These are phyloP conservation scores for Daldinia childiae DNA, from an alignment of 495 filamentous ascomycete species.

Conservation along the genomic window DNA sequence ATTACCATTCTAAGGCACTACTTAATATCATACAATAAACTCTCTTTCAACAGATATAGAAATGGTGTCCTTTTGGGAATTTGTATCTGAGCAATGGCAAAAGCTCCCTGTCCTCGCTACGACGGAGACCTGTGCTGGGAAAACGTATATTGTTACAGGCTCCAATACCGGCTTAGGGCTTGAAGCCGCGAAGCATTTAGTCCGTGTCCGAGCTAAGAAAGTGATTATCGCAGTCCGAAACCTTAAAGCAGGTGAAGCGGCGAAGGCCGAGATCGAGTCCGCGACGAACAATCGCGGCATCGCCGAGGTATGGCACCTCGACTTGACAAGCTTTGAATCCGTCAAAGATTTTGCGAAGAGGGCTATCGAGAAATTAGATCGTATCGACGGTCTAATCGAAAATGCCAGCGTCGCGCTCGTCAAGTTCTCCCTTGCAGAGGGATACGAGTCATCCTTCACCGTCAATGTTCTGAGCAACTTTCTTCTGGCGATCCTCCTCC, in stretches of 20 bases:
- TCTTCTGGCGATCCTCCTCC: constrained; percentile 45
- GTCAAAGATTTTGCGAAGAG: constrained; percentile 52
- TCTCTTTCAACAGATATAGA: not conserved
- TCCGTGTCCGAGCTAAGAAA: constrained; percentile 49
- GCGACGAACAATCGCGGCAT: constrained; percentile 3
- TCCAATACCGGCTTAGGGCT: constrained; percentile 45
- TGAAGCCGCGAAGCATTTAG: constrained; percentile 57
- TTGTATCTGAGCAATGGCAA: not conserved
- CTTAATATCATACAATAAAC: not conserved
- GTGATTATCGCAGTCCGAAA: constrained; percentile 60
- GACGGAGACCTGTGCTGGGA: not conserved
- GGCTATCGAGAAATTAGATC: constrained; percentile 44
- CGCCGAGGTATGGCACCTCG: constrained; percentile 59
- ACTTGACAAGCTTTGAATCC: constrained; percentile 54
- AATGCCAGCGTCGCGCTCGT: constrained; percentile 54
- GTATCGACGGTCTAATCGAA: constrained; percentile 57
- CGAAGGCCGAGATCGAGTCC: constrained; percentile 46
- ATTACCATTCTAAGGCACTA: not conserved
- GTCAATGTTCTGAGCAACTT: constrained; percentile 58
- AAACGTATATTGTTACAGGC: not conserved
- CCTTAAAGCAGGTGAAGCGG: constrained; percentile 53
- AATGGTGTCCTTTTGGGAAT: not conserved
- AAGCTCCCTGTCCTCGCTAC: not conserved
- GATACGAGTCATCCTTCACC: constrained; percentile 52
- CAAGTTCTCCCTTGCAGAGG: constrained; percentile 42